Evolutionary conservation across 1,284 basidiomycete species (phyloP), one percentile per base, ranked within the genome.

Genomic region (Trichosporon sp.): DNA sequence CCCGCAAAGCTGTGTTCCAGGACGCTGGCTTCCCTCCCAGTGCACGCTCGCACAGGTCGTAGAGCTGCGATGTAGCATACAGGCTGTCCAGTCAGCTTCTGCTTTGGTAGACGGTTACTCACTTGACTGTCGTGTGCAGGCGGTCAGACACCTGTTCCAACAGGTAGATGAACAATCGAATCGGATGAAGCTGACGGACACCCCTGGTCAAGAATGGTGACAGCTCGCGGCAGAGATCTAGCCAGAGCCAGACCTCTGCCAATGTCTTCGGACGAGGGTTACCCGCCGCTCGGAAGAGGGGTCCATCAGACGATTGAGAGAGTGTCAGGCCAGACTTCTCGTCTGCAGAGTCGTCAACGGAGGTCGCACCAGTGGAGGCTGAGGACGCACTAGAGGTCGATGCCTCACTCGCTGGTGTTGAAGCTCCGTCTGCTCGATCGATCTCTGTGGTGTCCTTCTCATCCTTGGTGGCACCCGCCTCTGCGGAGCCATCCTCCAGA

Each of bases 141-240:
- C 61, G 56, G 31, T 68, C 67, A 1, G 61, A 35, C 1, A 68
- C 35, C 16, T 48, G 43, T 11, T 66, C 61, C 40, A 71, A 26
- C 4, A 71, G 3, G 12, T 71, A 63, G 11, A 71, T 26, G 5
- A 40, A 26, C 7, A 71, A 19, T 2, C 67, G 63, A 14, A 71
- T 2, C 7, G 66, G 66, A 46, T 66, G 64, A 4, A 32, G 64
- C 16, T 46, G n/a, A 4, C 40, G 38, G 16, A 67, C 40, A 14
- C 59, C 56, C 32, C 40, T 31, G 16, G 21, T 3, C 32, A 66
- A 48, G 31, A 59, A 56, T 2, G 59, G 69, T 1, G 64, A 32
- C 26, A 71, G 66, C 2, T 32, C 67, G 16, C 66, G 70, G 10
- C 43, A 43, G 31, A 71, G 56, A 66, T 71, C 70, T 48, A 71